phyloP scores from a whole-genome alignment of 805 yeast species.

The Starmerella ratchasimensis region DNA sequence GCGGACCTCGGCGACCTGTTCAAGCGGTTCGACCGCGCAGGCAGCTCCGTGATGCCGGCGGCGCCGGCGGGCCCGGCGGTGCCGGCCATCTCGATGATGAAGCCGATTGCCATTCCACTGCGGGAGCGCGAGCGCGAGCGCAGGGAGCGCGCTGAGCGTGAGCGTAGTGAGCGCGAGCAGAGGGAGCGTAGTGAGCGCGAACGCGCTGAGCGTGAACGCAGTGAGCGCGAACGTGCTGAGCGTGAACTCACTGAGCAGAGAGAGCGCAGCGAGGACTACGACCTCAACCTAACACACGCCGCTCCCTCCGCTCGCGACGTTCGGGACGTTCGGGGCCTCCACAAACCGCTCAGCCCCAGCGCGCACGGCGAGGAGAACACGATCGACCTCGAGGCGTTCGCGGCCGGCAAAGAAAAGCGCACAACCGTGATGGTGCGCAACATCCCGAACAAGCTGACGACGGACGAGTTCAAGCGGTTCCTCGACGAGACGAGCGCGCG shows the following conservation, averaged over 20 bases:
- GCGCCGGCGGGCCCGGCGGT: no score
- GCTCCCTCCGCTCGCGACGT: no score
- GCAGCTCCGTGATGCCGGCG: not conserved
- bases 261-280: not conserved
- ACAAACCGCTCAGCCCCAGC: no score
- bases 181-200: no score
- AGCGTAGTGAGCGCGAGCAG: no score
- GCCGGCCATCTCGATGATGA: no score
- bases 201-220: not conserved
- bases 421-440: constrained; percentile 41
- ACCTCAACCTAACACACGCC: not conserved
- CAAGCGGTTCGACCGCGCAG: not conserved
- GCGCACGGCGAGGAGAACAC: constrained; percentile 1
- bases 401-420: constrained; percentile 32
- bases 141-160: no score
- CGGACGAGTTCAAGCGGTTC: constrained; percentile 33
- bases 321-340: no score
- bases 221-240: not conserved
- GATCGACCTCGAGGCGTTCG: constrained; percentile 30
- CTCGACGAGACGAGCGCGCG: constrained; percentile 33
- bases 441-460: constrained; percentile 40
- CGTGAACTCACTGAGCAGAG: not conserved
- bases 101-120: no score
- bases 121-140: no score
- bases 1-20: not conserved